Evolutionary conservation across 2,329 filamentous ascomycete species (phyloP).

Genomic region (Xylaria sp.): DNA sequence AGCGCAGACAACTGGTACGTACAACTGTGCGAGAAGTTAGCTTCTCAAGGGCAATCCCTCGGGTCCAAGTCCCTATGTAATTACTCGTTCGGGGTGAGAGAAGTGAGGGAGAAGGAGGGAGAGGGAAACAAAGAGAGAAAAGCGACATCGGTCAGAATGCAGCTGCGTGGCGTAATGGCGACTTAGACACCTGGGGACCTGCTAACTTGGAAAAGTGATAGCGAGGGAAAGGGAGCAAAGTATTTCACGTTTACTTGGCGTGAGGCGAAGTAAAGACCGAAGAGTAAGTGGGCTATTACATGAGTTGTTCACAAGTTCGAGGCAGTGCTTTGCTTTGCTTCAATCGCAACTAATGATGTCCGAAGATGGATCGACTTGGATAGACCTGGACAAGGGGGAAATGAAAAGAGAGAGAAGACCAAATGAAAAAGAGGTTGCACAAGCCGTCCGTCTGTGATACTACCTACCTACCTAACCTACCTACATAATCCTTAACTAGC

Average conservation of each 20-base stretch:
- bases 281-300: conserved; percentile 24
- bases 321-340: conserved; percentile 9
- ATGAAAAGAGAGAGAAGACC: not conserved
- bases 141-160: conserved; percentile 16
- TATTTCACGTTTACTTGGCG: conserved; percentile 2
- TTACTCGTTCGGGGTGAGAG: not conserved
- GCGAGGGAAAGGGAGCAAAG: not conserved
- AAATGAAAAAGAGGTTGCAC: not conserved
- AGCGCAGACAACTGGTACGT: conserved; percentile 10
- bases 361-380: conserved; percentile 9
- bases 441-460: too few relatives aligned
- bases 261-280: conserved; percentile 6
- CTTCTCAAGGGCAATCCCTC: conserved; percentile 7
- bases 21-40: conserved; percentile 14
- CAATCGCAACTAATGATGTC: conserved; percentile 2
- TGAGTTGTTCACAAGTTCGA: conserved; percentile 28
- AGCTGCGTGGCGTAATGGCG: conserved; percentile 21
- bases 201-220: not conserved
- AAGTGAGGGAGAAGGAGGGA: not conserved
- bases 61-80: not conserved
- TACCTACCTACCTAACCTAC: too few relatives aligned
- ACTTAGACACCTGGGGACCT: not conserved
- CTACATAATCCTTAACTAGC: not conserved
- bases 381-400: conserved; percentile 8
- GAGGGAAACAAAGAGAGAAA: not conserved